Conservation (phyloP, 352 stramenopile species). For the Globisporangium radiosum region DNA sequence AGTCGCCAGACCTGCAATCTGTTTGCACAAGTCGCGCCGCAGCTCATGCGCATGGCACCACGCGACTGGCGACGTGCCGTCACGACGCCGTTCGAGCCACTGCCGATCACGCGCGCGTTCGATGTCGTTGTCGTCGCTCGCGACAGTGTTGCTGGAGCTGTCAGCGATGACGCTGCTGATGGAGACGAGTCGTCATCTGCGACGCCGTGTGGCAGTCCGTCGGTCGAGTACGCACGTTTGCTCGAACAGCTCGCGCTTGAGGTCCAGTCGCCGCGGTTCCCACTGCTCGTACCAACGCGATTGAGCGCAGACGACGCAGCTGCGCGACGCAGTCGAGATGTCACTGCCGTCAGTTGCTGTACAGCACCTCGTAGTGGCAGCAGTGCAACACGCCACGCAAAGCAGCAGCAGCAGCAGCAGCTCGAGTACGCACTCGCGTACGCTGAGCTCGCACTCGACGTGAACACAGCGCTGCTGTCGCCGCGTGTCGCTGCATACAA, state of each 20-base stretch:
- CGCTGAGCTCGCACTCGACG: constrained; percentile 25
- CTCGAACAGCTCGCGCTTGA: constrained; percentile 39
- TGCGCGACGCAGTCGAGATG: neutral
- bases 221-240: constrained; percentile 40
- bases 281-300: constrained; percentile 34
- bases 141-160: neutral
- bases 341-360: neutral
- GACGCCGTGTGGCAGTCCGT: constrained; percentile 13
- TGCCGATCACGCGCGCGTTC: constrained; percentile 32
- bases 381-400: too few relatives aligned
- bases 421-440: neutral
- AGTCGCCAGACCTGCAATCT: neutral
- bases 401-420: too few relatives aligned
- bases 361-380: too few relatives aligned
- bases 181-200: constrained; percentile 6
- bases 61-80: constrained; percentile 24
- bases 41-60: constrained; percentile 11
- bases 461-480: constrained; percentile 43
- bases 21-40: constrained; percentile 14
- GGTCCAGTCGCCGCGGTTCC: constrained; percentile 53
- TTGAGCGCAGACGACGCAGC: too few relatives aligned
- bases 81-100: constrained; percentile 29
- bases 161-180: neutral
- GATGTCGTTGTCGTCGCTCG: constrained; percentile 8
- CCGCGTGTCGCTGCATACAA: constrained; percentile 12